Evolutionary conservation across 805 yeast species (phyloP).

Genomic region (Komagataella mondaviorum): DNA sequence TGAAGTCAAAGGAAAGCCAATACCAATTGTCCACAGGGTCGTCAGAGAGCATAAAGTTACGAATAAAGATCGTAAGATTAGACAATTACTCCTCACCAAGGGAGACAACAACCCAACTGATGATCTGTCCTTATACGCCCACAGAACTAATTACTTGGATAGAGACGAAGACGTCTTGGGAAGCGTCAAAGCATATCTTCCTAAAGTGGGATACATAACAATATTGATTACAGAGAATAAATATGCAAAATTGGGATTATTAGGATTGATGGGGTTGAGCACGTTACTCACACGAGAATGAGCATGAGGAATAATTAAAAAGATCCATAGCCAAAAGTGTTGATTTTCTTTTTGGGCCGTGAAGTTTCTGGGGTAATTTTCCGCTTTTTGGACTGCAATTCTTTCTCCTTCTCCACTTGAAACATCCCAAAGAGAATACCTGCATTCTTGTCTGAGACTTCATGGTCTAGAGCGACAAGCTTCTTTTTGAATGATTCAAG

Average conservation of each 20-base stretch:
- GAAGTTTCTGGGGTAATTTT: background rate
- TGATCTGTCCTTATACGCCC: constrained; percentile 76
- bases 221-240: constrained; percentile 82
- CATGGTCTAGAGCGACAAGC: background rate
- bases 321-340: constrained; percentile 3
- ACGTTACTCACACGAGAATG: constrained; percentile 50
- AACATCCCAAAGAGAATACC: background rate
- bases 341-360: background rate
- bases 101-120: constrained; percentile 94
- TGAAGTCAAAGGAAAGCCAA: constrained; percentile 60
- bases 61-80: constrained; percentile 6
- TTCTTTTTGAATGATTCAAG: background rate
- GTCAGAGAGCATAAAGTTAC: constrained; percentile 60
- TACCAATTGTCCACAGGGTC: constrained; percentile 96
- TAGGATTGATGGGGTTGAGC: constrained; percentile 63
- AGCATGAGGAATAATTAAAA: background rate
- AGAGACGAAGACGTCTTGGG: constrained; percentile 75
- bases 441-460: background rate
- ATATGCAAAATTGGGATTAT: constrained; percentile 64
- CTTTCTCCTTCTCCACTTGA: background rate
- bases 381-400: background rate
- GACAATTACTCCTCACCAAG: constrained; percentile 76
- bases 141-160: constrained; percentile 62
- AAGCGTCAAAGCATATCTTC: constrained; percentile 84
- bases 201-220: constrained; percentile 82